phyloP scores from a whole-genome alignment of 768 basidiomycete genomes.

The Candolleomyces efflorescens region DNA sequence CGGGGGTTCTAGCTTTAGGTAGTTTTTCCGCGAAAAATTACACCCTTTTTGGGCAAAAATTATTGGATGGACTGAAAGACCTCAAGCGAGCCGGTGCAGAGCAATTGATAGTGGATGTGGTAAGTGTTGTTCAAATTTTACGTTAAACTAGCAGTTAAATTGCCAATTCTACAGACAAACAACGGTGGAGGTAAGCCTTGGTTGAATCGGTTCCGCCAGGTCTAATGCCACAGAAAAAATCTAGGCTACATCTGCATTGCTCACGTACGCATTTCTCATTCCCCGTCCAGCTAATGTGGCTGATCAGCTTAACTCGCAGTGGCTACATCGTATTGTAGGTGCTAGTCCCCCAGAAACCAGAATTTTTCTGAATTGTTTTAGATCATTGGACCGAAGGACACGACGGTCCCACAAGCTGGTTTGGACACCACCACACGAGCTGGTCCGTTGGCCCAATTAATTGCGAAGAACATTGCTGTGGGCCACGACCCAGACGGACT shows the following conservation, averaged over 20 bases:
- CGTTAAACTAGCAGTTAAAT: not conserved
- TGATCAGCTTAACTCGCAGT: slow-evolving; percentile 20
- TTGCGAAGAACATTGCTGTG: slow-evolving; percentile 39
- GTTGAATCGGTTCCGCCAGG: too few species aligned
- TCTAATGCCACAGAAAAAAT: too few species aligned
- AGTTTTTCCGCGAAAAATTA: slow-evolving; percentile 50
- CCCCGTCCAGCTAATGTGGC: not conserved
- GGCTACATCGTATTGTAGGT: slow-evolving; percentile 40
- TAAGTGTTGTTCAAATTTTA: slow-evolving; percentile 19
- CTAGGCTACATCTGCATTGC: slow-evolving; percentile 52
- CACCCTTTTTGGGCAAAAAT: slow-evolving; percentile 32
- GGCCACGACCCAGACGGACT: slow-evolving; percentile 41
- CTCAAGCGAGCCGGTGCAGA: slow-evolving; percentile 46
- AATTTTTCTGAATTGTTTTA: slow-evolving; percentile 10
- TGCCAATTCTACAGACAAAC: slow-evolving; percentile 30
- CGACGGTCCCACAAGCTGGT: slow-evolving; percentile 52
- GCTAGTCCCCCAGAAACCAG: not conserved
- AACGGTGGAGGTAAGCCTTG: slow-evolving; percentile 35
- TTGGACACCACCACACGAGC: slow-evolving; percentile 47
- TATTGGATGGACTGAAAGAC: slow-evolving; percentile 43
- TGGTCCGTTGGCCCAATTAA: slow-evolving; percentile 44
- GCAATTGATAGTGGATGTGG: slow-evolving; percentile 56
- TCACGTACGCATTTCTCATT: slow-evolving; percentile 35
- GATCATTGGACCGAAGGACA: slow-evolving; percentile 49
- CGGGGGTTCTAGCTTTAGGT: slow-evolving; percentile 54